Evolutionary conservation across 148 eudicot genomes (phyloP).

Genomic region (Linanthus parryae): DNA sequence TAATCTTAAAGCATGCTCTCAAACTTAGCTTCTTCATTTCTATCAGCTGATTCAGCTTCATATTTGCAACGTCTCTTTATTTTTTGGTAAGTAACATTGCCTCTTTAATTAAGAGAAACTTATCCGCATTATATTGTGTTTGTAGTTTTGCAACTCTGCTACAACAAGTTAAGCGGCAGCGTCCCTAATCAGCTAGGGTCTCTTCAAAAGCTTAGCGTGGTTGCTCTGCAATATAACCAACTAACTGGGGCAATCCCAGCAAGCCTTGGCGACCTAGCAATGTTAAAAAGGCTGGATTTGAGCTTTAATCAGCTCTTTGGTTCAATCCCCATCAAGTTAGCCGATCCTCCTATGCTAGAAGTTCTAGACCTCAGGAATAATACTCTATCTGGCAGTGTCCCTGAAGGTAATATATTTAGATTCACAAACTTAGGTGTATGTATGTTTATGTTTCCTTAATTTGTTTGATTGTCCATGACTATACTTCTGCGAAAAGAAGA

Average conservation of each 20-base stretch:
- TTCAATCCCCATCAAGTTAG: conserved; percentile 68
- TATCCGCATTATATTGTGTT: no score
- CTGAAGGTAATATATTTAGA: conserved; percentile 55
- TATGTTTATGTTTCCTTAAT: no score
- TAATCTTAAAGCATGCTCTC: no score
- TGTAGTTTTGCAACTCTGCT: conserved; percentile 81
- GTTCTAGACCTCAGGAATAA: conserved; percentile 69
- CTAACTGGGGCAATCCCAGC: conserved; percentile 87
- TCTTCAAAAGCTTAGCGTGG: conserved; percentile 66
- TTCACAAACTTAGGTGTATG: no score
- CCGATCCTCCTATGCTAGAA: conserved; percentile 51
- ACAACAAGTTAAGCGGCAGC: conserved; percentile 69
- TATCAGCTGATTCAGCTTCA: no score
- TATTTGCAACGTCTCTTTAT: no score
- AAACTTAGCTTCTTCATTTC: no score
- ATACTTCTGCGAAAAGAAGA: no score
- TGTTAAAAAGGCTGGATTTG: conserved; percentile 70
- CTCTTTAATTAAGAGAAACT: no score
- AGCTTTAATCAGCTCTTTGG: conserved; percentile 76
- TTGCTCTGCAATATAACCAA: conserved; percentile 70
- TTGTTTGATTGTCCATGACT: no score
- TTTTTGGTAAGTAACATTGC: no score
- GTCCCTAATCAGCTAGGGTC: conserved; percentile 72
- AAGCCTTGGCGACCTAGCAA: conserved; percentile 55
- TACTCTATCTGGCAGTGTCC: conserved; percentile 80